A percentile compares a stretch with the other conserved stretches of the same genome.
These are phyloP conservation scores for Cerrena zonata DNA, from an alignment of 1,284 basidiomycete genomes.

Conservation along the genomic window DNA sequence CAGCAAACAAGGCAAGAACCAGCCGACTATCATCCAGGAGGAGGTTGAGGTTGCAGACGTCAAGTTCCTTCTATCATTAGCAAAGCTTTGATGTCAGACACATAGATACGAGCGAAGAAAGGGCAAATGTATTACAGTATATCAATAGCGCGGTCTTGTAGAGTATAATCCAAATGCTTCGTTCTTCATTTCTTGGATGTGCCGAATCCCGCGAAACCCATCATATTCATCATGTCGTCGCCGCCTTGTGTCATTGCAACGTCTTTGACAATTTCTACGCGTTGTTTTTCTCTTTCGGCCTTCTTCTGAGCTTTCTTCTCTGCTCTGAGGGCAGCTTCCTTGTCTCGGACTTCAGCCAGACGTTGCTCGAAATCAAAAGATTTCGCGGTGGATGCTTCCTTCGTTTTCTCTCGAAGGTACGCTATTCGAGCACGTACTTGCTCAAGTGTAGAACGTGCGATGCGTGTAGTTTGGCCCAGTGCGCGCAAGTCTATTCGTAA, in stretches of 20 bases:
- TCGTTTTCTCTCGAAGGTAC: slow-evolving; percentile 79
- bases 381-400: slow-evolving; percentile 73
- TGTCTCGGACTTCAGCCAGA: slow-evolving; percentile 75
- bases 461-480: slow-evolving; percentile 90
- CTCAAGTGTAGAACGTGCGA: slow-evolving; percentile 83
- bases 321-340: slow-evolving; percentile 57
- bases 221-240: slow-evolving; percentile 72
- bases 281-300: slow-evolving; percentile 64
- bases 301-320: slow-evolving; percentile 71
- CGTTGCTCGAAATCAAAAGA: slow-evolving; percentile 90
- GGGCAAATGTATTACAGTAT: slow-evolving; percentile 30
- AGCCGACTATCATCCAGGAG: slow-evolving; percentile 67
- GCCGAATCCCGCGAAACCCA: slow-evolving; percentile 93
- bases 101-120: slow-evolving; percentile 12
- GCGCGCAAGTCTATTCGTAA: slow-evolving; percentile 71
- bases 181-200: slow-evolving; percentile 61
- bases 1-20: slow-evolving; percentile 44
- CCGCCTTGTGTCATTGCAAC: slow-evolving; percentile 36
- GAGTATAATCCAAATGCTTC: slow-evolving; percentile 18
- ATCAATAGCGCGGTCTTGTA: slow-evolving; percentile 22
- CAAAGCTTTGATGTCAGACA: slow-evolving; percentile 31
- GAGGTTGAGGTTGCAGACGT: slow-evolving; percentile 83
- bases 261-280: slow-evolving; percentile 57
- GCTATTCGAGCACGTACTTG: slow-evolving; percentile 90
- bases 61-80: slow-evolving; percentile 71